Evolutionary conservation across 208 protist genomes (phyloP), one percentile per base, ranked within the genome.

Genomic region (Naegleria gruberi): DNA sequence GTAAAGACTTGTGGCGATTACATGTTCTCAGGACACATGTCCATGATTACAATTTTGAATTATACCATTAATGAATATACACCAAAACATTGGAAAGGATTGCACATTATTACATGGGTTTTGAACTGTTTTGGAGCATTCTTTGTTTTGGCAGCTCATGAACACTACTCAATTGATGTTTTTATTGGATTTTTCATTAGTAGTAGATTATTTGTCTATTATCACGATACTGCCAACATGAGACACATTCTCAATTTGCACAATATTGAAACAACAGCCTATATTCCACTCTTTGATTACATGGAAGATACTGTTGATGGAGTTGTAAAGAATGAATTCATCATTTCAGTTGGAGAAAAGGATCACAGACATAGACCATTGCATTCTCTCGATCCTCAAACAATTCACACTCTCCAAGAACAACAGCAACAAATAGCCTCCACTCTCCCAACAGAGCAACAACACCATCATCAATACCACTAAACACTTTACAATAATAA

Each of bases 61-160:
- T 91, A 47, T 23, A 91, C 90, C 34, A 89, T 91, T 41, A 88
- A 44, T 30, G 90, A 91, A 89, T 91, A 91, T 86, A 91, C 90
- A 42, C 88, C 88, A 57, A 47, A 51, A 10, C 51, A 44, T 30
- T 91, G 41, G 41, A 74, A 77, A 37, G 55, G 57, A 30, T 34
- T 91, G 15, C 90, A 91, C 34, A 51, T 88, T 26, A 91, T 89
- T 4, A n/a, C 90, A 44, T 91, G 90, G 90, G n/a, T 37, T 37
- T 41, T 89, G 26, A 82, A 82, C 23, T 47, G 88, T 12, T 91
- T 82, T 89, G 90, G 90, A 10, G 82, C 91, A 26, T 47, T 91
- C 19, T 91, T 88, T 30, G 47, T 91, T 23, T 84, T 91, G 30
- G 87, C 90, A 34, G 65, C 43, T 42, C 90, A 91, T 43, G 90